Base-by-base conservation (phyloP, 2,329 filamentous ascomycete genomes). In the Fusarium buxicola region DNA sequence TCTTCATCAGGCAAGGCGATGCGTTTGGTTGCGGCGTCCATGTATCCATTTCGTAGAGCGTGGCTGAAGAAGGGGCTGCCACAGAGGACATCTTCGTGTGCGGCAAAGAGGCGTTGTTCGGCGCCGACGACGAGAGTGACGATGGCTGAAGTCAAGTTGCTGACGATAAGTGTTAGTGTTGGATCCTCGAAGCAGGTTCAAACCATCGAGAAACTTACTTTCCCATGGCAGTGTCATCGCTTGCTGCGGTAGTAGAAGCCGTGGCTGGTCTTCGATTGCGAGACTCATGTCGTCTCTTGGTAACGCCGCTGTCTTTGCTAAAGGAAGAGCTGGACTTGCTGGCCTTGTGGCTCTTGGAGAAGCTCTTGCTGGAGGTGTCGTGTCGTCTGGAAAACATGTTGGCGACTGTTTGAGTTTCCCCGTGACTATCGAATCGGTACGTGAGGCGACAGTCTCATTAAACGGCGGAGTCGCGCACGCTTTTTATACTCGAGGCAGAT, bases 21-120 rank as follows among this genome's bases (percentile, higher is more conserved):
- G 51, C 89, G 88, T 78, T 92, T 93, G 73, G 72, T 70, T 5
- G 71, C 52, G 18, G 70, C 61, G 45, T 77, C 76, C 65, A 73
- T 72, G 66, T 74, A 77, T 11, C 70, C 66, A 58, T 72, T 75
- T 54, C 75, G 72, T 8, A 78, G 69, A 48, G 75, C 74, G 43
- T 74, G 69, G 50, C 65, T 68, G 78, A 97, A 96, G 84, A 89
- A 96, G 8, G 92, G 88, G 10, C 92, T 95, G 52, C 85, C 81
- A 74, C 84, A 86, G 58, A 97, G 87, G 60, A 96, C 86, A 67
- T 95, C 90, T 80, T 96, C 92, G 76, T 97, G 94, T 7, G 92
- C 92, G 32, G 94, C 94, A 73, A 97, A 97, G 68, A 97, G 89
- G 18, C 94, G 88, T 75, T 93, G 89, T 66, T 94, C 89, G 6